Conservation (phyloP, 2,329 filamentous ascomycete species). For the Periconia macrospinosa region DNA sequence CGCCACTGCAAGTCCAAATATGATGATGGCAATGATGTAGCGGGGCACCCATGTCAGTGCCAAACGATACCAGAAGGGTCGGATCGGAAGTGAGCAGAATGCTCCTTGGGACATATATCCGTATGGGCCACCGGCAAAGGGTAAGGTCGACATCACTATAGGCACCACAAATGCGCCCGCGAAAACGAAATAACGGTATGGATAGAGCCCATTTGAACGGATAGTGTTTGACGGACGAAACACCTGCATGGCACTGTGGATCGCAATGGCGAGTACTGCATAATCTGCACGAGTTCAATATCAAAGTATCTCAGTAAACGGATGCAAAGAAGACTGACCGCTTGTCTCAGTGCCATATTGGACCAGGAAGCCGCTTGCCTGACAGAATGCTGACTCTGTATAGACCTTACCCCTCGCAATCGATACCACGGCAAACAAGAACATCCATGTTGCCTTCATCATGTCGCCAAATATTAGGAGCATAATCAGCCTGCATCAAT, state of each 20-base stretch:
- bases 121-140: conserved; percentile 59
- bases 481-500: conserved; percentile 65
- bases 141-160: conserved; percentile 61
- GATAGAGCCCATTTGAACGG: conserved; percentile 68
- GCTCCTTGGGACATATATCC: conserved; percentile 66
- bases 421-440: conserved; percentile 65
- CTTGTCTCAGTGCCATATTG: conserved; percentile 68
- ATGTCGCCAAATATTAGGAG: conserved; percentile 73
- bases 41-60: conserved; percentile 73
- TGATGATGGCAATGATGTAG: conserved; percentile 67
- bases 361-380: conserved; percentile 69
- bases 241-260: conserved; percentile 74
- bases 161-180: conserved; percentile 61
- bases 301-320: conserved; percentile 7
- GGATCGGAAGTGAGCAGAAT: conserved; percentile 70
- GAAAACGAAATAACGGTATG: conserved; percentile 65
- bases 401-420: conserved; percentile 56
- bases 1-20: conserved; percentile 66
- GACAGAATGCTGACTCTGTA: conserved; percentile 62
- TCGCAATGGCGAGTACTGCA: conserved; percentile 70
- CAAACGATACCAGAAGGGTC: conserved; percentile 69
- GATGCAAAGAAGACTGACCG: conserved; percentile 42
- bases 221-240: conserved; percentile 55
- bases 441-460: conserved; percentile 69
- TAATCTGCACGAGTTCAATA: conserved; percentile 55